Base-by-base conservation (phyloP, 2,329 filamentous ascomycete species). In the Aspergillus udagawae region DNA sequence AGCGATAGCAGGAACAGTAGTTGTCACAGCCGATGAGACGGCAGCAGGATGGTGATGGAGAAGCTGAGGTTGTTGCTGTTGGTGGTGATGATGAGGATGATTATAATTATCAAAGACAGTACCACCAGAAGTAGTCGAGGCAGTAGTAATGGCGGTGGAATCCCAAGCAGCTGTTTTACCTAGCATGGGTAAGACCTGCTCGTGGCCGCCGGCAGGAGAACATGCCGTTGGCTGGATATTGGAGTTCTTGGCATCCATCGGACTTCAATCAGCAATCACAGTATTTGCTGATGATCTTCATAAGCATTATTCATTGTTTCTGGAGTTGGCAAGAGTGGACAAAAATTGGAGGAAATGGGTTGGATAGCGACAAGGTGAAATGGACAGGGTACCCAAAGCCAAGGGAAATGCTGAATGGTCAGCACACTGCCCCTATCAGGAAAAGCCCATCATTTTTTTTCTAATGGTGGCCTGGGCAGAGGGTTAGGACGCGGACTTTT, bases 181-280 rank as follows among this genome's bases (percentile, higher is more conserved):
- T 48, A 69, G 64, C 60, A 72, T 62, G 51, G 70, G 68, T 49
- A 72, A 59, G 42, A 65, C 63, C 54, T 68, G 65, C 59, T 71
- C 65, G 55, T 67, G 64, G 29, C 60, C 57, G 56, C 62, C 52
- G 27, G 59, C 57, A 47, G 52, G 49, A 51, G 55, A 55, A 57
- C 56, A 56, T 38, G 58, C 56, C 55, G 58, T 55, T 50, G 60
- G 61, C 53, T 59, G 60, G 58, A 52, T 57, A 49, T 54, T 60
- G 55, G 58, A 54, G 54, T 66, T 62, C 64, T 73, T 68, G 67
- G 68, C 63, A 56, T 73, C 69, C 72, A 74, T 73, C 54, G 62
- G 60, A 59, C 54, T 58, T 51, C 56, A 62, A 61, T 53, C 53
- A 51, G 58, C 57, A 60, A 55, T 63, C 60, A 63, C 41, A 59